Conservation (phyloP, 1,284 basidiomycete species). For the Sanguinoderma infundibulare region DNA sequence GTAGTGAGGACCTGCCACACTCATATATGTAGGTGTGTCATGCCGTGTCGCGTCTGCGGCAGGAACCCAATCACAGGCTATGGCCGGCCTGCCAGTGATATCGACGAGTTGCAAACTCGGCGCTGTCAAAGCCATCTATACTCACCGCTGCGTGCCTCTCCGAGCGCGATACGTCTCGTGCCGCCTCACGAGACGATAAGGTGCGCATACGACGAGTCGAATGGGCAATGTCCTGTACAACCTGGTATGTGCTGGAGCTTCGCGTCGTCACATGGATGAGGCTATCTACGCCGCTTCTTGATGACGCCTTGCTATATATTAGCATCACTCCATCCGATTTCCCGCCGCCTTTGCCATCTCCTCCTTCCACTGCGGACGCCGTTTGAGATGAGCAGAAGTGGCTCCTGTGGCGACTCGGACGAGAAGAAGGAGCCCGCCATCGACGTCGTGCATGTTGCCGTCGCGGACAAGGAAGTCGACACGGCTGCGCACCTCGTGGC, state of each 20-base stretch:
- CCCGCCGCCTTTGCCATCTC: neutral
- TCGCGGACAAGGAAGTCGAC: conserved; percentile 50
- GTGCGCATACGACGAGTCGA: too few relatives aligned
- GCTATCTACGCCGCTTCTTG: conserved; percentile 17
- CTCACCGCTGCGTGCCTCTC: neutral
- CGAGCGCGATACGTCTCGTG: too few relatives aligned
- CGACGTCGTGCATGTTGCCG: conserved; percentile 27
- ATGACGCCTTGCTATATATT: conserved; percentile 10
- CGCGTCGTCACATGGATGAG: conserved; percentile 16
- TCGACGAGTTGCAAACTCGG: neutral
- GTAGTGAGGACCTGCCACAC: too few relatives aligned
- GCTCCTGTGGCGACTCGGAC: conserved; percentile 23
- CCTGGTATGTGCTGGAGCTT: too few relatives aligned
- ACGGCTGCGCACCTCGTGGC: conserved; percentile 58
- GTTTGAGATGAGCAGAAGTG: conserved; percentile 21
- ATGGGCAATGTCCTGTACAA: conserved; percentile 5
- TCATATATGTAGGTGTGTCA: too few relatives aligned
- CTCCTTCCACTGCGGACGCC: neutral
- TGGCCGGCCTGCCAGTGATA: too few relatives aligned
- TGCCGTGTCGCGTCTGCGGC: too few relatives aligned
- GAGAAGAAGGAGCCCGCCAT: conserved; percentile 27
- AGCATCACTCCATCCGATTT: conserved; percentile 1
- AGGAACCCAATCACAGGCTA: too few relatives aligned
- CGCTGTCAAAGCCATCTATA: neutral
- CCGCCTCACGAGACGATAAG: neutral